Evolutionary conservation across 2,329 filamentous ascomycete genomes (phyloP), one percentile per base, ranked within the genome.

Genomic region (Verticillium zaregamsianum): DNA sequence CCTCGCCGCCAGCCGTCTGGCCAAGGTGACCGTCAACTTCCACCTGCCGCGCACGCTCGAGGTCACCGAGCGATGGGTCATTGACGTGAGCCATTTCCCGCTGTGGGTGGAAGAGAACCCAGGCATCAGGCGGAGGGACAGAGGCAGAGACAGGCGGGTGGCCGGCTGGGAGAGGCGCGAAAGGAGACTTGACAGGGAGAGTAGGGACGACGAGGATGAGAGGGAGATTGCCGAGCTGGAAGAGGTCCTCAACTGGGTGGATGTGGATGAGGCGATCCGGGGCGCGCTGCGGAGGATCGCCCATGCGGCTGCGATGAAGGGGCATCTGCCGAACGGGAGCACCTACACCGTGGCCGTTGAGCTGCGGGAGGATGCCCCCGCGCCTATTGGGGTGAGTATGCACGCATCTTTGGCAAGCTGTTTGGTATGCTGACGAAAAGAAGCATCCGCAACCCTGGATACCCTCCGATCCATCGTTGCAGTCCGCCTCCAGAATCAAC

Each of bases 331-430:
- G 0, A 74, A 80, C 2, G 83, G 83, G 1, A 92, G 90, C 72
- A 90, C 89, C 0, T 94, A 91, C 72, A 91, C 90, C 0, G 73
- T 94, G n/a, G 89, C 88, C 0, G 82, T 94, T 49, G 91, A 94
- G 73, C 72, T 93, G 65, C 85, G 84, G 45, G 84, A 89, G 25
- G 80, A 87, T 49, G 80, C 79, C 0, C 74, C 82, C 12, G 79
- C 84, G 11, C 87, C 86, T 0, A 85, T 88, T 64, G 81, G 80
- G 60, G 85, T 87, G 73, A 70, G 82, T 76, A 23, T 54, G 39
- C 17, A 32, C 45, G 11, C n/a, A 28, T 57, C 57, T 12, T 14
- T 58, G 31, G 17, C 5, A 4, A 59, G 5, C 3, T 4, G 1
- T 28, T 39, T 15, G 0, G 60, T 12, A 15, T 57, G 40, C 63